Evolutionary conservation across 305 asterid genomes (phyloP), one percentile per base, ranked within the genome.

Genomic region (Ajuga reptans): DNA sequence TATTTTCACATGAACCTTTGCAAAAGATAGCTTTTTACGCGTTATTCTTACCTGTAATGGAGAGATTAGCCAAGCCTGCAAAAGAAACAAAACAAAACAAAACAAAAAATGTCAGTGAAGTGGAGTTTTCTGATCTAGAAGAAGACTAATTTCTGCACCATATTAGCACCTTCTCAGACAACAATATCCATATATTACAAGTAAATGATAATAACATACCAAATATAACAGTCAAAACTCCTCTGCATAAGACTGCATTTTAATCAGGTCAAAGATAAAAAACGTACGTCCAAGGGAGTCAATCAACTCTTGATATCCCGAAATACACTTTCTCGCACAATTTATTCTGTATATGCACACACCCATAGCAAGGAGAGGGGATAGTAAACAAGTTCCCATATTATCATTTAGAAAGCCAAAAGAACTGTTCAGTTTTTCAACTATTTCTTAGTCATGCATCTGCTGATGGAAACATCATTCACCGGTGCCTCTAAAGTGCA

Each of bases 21-120:
- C 0, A 53, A 46, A 58, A 58, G 43, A 41, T 58, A 42, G 47
- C 68, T 21, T 24, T 14, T 21, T 56, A 67, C 47, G 66, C 6
- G 57, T 1, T 12, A 11, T 29, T 18, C 54, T 59, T 77, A 77
- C 84, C 85, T 56, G 83, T n/a, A 73, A 75, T 74, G 42, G 85
- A 75, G 42, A 81, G 85, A 75, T 81, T 81, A 16, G 79, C 85
- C 79, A 81, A 78, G 53, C 85, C 85, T 80, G 82, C 82, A 80
- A 58, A 64, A 56, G 64, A 72, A 49, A 73, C 1, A 66, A 57
- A 27, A 52, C 21, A 50, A 71, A 54, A 59, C n/a, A 24, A 17
- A n/a, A n/a, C n/a, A n/a, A n/a, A 34, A 73, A 52, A 49, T 27
- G 52, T 77, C 68, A 80, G 70, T 64, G 10, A 71, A 6, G 52